Evolutionary conservation across 164 flowering plant species (phyloP).

Genomic region (Piper longum): DNA sequence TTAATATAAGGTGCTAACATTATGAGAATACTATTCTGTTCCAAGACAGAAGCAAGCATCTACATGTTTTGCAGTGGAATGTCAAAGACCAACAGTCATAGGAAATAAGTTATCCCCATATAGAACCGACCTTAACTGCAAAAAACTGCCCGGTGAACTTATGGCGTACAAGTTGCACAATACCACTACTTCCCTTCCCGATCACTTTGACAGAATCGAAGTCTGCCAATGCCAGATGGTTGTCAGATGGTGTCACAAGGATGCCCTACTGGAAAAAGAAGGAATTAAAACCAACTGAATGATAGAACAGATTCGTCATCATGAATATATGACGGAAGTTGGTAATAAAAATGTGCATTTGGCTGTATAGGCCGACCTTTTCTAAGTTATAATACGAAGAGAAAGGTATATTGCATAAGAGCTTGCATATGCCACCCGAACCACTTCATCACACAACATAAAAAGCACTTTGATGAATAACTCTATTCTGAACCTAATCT

Average conservation of each 20-base stretch:
- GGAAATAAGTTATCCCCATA: background rate
- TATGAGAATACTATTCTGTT: too few species aligned
- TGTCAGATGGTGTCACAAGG: slow-evolving; percentile 61
- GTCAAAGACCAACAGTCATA: background rate
- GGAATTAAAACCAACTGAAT: slow-evolving; percentile 1
- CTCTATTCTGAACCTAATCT: too few species aligned
- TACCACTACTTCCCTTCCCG: slow-evolving; percentile 98
- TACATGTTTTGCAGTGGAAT: background rate
- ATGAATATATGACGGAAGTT: background rate
- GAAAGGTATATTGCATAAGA: too few species aligned
- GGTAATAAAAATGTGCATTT: too few species aligned
- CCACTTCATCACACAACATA: too few species aligned
- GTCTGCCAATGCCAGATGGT: slow-evolving; percentile 76
- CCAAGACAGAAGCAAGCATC: too few species aligned
- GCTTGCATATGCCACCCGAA: too few species aligned
- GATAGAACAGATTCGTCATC: background rate
- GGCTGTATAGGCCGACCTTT: background rate
- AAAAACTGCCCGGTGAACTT: slow-evolving; percentile 76
- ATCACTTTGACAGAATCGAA: slow-evolving; percentile 76
- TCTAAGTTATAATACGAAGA: too few species aligned
- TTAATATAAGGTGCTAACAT: too few species aligned
- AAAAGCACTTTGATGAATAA: too few species aligned
- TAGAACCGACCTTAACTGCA: slow-evolving; percentile 29
- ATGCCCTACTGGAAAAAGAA: slow-evolving; percentile 39
- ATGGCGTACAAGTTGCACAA: slow-evolving; percentile 96